Conservation (phyloP, 1,139 yeast species). For the Pichia sp. region DNA sequence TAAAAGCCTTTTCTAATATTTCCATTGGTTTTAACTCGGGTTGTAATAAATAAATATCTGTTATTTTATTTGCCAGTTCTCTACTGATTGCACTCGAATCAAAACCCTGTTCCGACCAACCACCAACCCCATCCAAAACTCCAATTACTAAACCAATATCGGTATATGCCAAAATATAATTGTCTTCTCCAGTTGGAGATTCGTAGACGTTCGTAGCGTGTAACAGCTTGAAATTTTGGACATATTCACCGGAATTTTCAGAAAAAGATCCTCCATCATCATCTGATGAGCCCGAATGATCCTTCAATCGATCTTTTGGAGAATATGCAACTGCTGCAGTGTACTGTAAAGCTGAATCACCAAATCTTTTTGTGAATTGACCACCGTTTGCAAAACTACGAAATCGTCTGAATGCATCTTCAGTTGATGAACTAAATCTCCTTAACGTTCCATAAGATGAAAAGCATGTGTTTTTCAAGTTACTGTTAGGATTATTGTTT, state of each 20-base stretch:
- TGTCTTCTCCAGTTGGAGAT: constrained; percentile 85
- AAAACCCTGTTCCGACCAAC: constrained; percentile 89
- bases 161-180: constrained; percentile 47
- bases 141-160: constrained; percentile 59
- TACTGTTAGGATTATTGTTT: background rate
- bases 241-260: constrained; percentile 15
- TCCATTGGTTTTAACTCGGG: constrained; percentile 29
- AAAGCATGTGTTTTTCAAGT: constrained; percentile 1
- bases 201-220: constrained; percentile 16
- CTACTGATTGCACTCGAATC: constrained; percentile 79
- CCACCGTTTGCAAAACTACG: constrained; percentile 22
- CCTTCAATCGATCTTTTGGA: constrained; percentile 49
- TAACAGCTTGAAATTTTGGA: constrained; percentile 17
- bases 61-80: constrained; percentile 47
- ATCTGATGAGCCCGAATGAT: constrained; percentile 12
- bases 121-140: constrained; percentile 97
- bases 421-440: constrained; percentile 9
- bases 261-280: background rate
- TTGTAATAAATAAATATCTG: constrained; percentile 19
- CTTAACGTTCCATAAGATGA: constrained; percentile 6
- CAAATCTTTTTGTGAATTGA: constrained; percentile 19
- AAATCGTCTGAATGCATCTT: constrained; percentile 19
- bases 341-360: constrained; percentile 32
- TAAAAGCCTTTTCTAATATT: constrained; percentile 49
- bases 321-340: constrained; percentile 62